These are phyloP conservation scores for Trametes cinnabarina DNA, from an alignment of 768 basidiomycete species.

Conservation along the genomic window DNA sequence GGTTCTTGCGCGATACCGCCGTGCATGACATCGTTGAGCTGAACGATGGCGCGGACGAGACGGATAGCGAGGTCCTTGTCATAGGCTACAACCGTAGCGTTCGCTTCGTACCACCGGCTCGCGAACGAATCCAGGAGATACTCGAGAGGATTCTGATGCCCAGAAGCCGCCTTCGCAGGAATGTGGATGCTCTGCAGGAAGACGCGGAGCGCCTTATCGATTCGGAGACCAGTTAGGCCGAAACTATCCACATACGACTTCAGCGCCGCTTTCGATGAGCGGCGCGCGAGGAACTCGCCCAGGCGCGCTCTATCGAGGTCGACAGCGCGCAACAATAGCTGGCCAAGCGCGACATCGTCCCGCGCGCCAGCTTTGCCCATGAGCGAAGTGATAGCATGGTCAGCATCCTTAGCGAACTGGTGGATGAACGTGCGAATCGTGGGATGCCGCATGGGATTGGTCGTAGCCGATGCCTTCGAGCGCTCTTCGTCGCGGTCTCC, in stretches of 20 bases:
- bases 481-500: constrained; percentile 67
- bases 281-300: constrained; percentile 79
- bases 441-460: constrained; percentile 51
- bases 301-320: constrained; percentile 82
- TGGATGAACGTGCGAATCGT: constrained; percentile 71
- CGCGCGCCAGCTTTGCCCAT: constrained; percentile 56
- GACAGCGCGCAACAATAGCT: constrained; percentile 74
- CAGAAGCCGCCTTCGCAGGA: constrained; percentile 42
- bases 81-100: constrained; percentile 71
- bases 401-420: constrained; percentile 79
- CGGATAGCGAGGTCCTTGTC: constrained; percentile 78
- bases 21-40: constrained; percentile 87
- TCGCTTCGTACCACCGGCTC: constrained; percentile 87
- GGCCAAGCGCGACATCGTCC: constrained; percentile 72
- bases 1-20: constrained; percentile 64
- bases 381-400: constrained; percentile 70
- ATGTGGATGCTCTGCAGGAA: constrained; percentile 83
- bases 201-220: constrained; percentile 86
- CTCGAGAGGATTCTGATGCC: constrained; percentile 51
- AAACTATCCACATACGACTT: constrained; percentile 87
- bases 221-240: constrained; percentile 75
- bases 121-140: constrained; percentile 83
- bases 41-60: constrained; percentile 77
- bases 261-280: constrained; percentile 71
- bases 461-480: constrained; percentile 39